Conservation (phyloP, 805 yeast genomes). For the Priceomyces melissophilus region DNA sequence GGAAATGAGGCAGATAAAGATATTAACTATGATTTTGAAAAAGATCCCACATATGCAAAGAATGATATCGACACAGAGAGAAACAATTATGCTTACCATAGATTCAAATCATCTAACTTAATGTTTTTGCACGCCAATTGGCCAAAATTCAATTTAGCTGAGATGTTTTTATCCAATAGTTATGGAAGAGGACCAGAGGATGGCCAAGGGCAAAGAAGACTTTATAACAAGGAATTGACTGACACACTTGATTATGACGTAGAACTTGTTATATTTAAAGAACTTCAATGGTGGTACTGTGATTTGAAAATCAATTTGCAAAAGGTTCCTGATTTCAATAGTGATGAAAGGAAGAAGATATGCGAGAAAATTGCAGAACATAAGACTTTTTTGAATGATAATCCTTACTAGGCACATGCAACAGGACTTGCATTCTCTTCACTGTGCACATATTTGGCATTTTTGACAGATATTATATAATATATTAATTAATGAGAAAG, state of each 20-base stretch:
- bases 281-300: slow-evolving; percentile 28
- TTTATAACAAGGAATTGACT: slow-evolving; percentile 22
- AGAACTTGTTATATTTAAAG: slow-evolving; percentile 24
- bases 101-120: slow-evolving; percentile 22
- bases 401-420: not conserved
- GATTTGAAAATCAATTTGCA: slow-evolving; percentile 17
- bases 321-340: slow-evolving; percentile 18
- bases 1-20: slow-evolving; percentile 6
- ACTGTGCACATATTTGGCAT: no score
- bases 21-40: slow-evolving; percentile 10
- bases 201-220: slow-evolving; percentile 23
- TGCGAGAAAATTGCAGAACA: slow-evolving; percentile 25
- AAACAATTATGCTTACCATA: slow-evolving; percentile 28
- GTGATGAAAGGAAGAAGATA: slow-evolving; percentile 19
- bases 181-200: slow-evolving; percentile 26
- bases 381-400: slow-evolving; percentile 15
- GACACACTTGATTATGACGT: slow-evolving; percentile 25
- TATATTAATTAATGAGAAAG: no score
- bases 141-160: slow-evolving; percentile 28
- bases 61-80: slow-evolving; percentile 17
- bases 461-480: no score
- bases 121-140: slow-evolving; percentile 38
- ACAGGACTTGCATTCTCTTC: no score
- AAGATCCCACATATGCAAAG: slow-evolving; percentile 17
- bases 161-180: slow-evolving; percentile 23